Conservation (phyloP, 2,329 filamentous ascomycete genomes). For the Proliferodiscus dingleyae region DNA sequence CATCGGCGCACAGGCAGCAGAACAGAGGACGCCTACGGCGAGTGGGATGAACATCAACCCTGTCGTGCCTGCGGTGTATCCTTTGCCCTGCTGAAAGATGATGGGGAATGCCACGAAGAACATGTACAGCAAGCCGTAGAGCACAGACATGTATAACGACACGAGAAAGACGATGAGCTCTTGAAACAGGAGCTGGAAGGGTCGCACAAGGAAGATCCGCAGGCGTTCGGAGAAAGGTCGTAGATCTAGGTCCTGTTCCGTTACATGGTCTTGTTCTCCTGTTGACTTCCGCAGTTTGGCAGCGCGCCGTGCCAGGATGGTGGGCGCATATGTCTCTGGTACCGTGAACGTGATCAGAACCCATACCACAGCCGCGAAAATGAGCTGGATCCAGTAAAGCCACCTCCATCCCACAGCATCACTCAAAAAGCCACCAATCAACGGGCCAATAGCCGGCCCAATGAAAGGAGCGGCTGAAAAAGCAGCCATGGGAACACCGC, state of each 20-base stretch:
- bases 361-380: conserved; percentile 66
- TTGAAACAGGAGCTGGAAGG: conserved; percentile 77
- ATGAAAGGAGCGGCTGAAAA: conserved; percentile 80
- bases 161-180: conserved; percentile 85
- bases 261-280: conserved; percentile 63
- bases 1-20: conserved; percentile 17
- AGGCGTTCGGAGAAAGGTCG: conserved; percentile 65
- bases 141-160: conserved; percentile 77
- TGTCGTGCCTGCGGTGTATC: conserved; percentile 70
- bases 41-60: conserved; percentile 71
- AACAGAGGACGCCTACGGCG: conserved; percentile 59
- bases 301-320: conserved; percentile 67
- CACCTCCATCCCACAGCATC: conserved; percentile 72
- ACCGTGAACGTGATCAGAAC: conserved; percentile 83
- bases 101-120: conserved; percentile 87
- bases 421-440: conserved; percentile 71
- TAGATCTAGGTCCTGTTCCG: conserved; percentile 73
- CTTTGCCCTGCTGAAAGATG: conserved; percentile 68
- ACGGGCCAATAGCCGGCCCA: conserved; percentile 70
- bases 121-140: conserved; percentile 60
- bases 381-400: conserved; percentile 84
- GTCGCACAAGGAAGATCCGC: conserved; percentile 69
- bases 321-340: conserved; percentile 82
- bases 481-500: conserved; percentile 81
- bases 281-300: conserved; percentile 66